These are phyloP conservation scores for Ustilago sp. DNA, from an alignment of 1,284 basidiomycete species.

Conservation along the genomic window DNA sequence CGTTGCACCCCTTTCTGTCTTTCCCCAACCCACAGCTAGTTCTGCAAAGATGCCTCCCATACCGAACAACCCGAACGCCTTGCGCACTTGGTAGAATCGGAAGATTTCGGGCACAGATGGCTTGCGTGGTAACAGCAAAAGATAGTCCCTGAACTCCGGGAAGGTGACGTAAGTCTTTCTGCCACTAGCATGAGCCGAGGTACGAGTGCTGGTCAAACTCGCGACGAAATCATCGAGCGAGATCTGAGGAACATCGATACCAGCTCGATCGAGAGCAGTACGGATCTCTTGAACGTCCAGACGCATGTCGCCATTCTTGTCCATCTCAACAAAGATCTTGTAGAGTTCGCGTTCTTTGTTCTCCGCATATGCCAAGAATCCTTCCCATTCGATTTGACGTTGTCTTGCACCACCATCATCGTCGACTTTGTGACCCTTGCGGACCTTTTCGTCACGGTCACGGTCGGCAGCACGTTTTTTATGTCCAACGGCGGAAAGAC, in stretches of 20 bases:
- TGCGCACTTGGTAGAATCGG: conserved; percentile 68
- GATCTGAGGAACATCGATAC: conserved; percentile 57
- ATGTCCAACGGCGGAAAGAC: conserved; percentile 59
- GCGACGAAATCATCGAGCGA: conserved; percentile 67
- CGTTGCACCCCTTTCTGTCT: conserved; percentile 62
- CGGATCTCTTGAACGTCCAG: conserved; percentile 63
- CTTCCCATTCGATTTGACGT: conserved; percentile 68
- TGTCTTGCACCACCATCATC: conserved; percentile 60
- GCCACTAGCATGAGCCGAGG: conserved; percentile 22
- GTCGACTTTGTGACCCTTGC: conserved; percentile 45
- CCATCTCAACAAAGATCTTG: conserved; percentile 66
- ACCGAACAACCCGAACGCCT: conserved; percentile 67
- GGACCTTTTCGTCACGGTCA: conserved; percentile 43
- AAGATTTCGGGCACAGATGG: conserved; percentile 66
- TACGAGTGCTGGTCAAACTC: conserved; percentile 58
- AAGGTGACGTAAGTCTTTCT: conserved; percentile 60
- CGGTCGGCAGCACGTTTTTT: conserved; percentile 54
- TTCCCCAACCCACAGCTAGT: conserved; percentile 64
- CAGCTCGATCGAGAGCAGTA: conserved; percentile 59
- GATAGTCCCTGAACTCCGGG: conserved; percentile 68
- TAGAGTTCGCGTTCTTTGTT: conserved; percentile 68
- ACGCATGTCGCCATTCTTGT: conserved; percentile 64
- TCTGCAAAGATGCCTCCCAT: conserved; percentile 68
- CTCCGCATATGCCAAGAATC: conserved; percentile 68
- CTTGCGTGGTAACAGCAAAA: conserved; percentile 65